Evolutionary conservation across 2,329 filamentous ascomycete genomes (phyloP).

Genomic region (Stachybotrys echinatus): DNA sequence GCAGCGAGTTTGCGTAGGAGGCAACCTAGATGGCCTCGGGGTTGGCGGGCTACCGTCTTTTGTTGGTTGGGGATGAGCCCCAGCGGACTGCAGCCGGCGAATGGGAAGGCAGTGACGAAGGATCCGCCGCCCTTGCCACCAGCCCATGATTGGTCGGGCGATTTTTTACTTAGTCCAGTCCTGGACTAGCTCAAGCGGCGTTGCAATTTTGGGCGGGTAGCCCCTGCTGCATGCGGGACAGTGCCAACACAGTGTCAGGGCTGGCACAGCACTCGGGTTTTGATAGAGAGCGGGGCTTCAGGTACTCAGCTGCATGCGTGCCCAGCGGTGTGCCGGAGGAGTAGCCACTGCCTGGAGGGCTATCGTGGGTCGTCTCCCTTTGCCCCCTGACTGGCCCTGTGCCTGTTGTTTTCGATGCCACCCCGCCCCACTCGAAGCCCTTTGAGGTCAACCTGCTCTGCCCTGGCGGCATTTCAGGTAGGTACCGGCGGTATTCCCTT

Average conservation of each 20-base stretch:
- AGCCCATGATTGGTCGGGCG: conserved; percentile 22
- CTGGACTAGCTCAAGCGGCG: conserved; percentile 16
- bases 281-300: neutral
- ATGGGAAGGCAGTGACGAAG: conserved; percentile 17
- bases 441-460: neutral
- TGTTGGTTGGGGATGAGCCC: conserved; percentile 22
- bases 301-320: neutral
- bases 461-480: neutral
- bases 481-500: neutral
- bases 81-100: conserved; percentile 16
- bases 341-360: neutral
- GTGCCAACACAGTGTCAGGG: conserved; percentile 4
- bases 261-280: neutral
- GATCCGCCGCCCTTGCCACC: conserved; percentile 24
- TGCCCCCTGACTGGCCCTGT: neutral
- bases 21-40: conserved; percentile 10
- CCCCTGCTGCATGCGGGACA: conserved; percentile 9
- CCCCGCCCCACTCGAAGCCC: neutral
- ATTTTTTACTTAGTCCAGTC: conserved; percentile 12
- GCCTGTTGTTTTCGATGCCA: neutral
- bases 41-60: conserved; percentile 20
- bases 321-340: neutral
- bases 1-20: neutral
- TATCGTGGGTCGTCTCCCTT: neutral
- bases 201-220: conserved; percentile 24